These are phyloP conservation scores for Bauhinia variegata DNA, from an alignment of 306 rosid species.

Conservation along the genomic window DNA sequence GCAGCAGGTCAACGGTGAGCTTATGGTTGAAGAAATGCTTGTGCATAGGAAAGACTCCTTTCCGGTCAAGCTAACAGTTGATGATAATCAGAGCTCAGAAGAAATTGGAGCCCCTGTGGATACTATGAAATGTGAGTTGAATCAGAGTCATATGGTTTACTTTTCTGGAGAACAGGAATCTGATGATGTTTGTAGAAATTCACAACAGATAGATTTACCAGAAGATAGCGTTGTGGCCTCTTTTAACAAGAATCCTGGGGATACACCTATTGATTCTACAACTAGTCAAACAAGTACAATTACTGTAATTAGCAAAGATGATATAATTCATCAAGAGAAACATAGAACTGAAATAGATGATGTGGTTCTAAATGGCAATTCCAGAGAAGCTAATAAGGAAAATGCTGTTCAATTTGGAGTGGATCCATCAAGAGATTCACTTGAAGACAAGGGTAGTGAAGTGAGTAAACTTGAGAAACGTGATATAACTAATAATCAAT, in stretches of 20 bases:
- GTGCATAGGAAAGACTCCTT: constrained; percentile 36
- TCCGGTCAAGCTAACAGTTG: constrained; percentile 1
- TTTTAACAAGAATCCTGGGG: constrained; percentile 32
- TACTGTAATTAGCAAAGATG: constrained; percentile 25
- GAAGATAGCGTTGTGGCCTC: constrained; percentile 32
- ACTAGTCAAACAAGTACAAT: constrained; percentile 32
- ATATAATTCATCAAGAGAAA: constrained; percentile 20
- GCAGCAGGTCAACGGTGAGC: constrained; percentile 12
- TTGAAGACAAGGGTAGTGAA: constrained; percentile 34
- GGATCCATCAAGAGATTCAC: constrained; percentile 27
- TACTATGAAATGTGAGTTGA: constrained; percentile 35
- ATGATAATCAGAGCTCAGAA: constrained; percentile 18
- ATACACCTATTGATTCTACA: constrained; percentile 35
- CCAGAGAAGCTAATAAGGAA: constrained; percentile 36
- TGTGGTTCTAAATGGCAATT: constrained; percentile 34
- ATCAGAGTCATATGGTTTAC: constrained; percentile 25
- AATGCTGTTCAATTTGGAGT: constrained; percentile 38
- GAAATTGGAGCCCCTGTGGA: constrained; percentile 34
- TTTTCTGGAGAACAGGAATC: constrained; percentile 45
- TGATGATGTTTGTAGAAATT: constrained; percentile 28
- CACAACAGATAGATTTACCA: constrained; percentile 24
- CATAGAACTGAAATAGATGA: constrained; percentile 34
- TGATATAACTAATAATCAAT: constrained; percentile 38
- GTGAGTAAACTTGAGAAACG: constrained; percentile 30
- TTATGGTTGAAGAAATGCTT: constrained; percentile 31